Evolutionary conservation across 768 basidiomycete genomes (phyloP).

Genomic region (Lentinula aciculospora): DNA sequence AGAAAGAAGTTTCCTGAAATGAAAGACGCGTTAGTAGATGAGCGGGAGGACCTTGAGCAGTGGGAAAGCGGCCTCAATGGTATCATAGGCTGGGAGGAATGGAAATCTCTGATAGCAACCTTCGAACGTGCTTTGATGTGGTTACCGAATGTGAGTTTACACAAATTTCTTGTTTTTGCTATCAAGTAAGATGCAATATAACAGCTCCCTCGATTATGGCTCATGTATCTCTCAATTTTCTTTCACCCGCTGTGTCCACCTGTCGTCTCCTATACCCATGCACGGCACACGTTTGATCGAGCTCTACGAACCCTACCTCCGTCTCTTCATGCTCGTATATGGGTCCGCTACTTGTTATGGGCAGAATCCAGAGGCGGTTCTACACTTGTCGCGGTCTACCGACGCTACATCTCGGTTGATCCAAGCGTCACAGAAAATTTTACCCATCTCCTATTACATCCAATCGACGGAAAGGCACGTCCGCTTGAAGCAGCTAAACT

Average conservation of each 20-base stretch:
- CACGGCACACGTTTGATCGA: constrained; percentile 90
- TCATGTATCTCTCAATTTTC: constrained; percentile 88
- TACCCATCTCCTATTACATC: constrained; percentile 60
- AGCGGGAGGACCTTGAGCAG: constrained; percentile 69
- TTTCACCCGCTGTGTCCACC: constrained; percentile 87
- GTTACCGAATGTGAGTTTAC: constrained; percentile 66
- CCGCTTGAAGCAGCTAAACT: constrained; percentile 94
- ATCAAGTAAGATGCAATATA: constrained; percentile 6
- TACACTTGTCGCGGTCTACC: constrained; percentile 79
- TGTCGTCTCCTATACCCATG: constrained; percentile 80
- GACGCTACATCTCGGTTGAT: constrained; percentile 83
- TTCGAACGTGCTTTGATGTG: constrained; percentile 95
- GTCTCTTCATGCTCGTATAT: constrained; percentile 85
- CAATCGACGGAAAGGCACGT: constrained; percentile 50
- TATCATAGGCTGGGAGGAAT: constrained; percentile 93
- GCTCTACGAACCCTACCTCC: constrained; percentile 91
- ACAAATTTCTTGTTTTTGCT: constrained; percentile 18
- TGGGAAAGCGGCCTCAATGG: constrained; percentile 88
- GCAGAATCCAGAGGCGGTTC: constrained; percentile 76
- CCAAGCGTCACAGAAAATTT: constrained; percentile 79
- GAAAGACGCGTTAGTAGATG: constrained; percentile 85
- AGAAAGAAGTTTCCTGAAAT: constrained; percentile 90
- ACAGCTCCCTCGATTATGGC: constrained; percentile 91
- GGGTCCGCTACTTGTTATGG: constrained; percentile 92
- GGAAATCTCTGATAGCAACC: constrained; percentile 80